Conservation (phyloP, 768 basidiomycete species). For the Dictyophora rubrovolvata region DNA sequence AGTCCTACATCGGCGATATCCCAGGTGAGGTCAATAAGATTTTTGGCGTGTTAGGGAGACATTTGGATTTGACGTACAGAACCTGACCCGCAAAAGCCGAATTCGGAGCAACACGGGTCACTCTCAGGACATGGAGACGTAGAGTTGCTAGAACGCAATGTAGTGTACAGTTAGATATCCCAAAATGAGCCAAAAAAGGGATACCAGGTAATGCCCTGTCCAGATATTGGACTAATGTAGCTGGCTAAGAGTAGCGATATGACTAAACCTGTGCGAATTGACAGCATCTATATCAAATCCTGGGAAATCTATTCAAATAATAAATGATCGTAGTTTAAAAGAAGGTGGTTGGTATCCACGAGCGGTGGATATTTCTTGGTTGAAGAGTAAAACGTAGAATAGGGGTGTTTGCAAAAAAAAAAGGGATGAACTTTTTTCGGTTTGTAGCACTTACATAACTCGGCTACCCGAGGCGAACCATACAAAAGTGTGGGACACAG, state of each 20-base stretch:
- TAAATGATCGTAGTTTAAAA: not conserved
- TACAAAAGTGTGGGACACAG: no score
- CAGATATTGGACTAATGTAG: not conserved
- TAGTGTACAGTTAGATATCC: not conserved
- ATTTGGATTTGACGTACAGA: conserved; percentile 20
- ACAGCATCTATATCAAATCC: not conserved
- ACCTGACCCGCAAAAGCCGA: conserved; percentile 42
- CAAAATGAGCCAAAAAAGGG: no score
- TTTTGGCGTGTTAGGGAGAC: conserved; percentile 10
- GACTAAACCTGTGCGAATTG: not conserved
- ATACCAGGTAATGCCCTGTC: conserved; percentile 8
- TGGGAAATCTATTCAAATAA: not conserved
- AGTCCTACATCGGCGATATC: conserved; percentile 31
- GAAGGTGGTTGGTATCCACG: not conserved
- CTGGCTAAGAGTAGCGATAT: not conserved
- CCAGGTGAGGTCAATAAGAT: not conserved
- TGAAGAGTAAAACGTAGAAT: no score
- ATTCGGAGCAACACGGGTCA: conserved; percentile 41
- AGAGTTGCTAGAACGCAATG: conserved; percentile 22
- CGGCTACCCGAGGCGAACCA: no score
- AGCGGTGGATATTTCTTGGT: not conserved
- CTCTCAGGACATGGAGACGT: conserved; percentile 27
- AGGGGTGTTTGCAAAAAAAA: no score
- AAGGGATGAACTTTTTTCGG: no score
- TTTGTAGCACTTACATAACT: no score